Evolutionary conservation across 106 monocot species (phyloP).

Genomic region (Agapanthus africanus): DNA sequence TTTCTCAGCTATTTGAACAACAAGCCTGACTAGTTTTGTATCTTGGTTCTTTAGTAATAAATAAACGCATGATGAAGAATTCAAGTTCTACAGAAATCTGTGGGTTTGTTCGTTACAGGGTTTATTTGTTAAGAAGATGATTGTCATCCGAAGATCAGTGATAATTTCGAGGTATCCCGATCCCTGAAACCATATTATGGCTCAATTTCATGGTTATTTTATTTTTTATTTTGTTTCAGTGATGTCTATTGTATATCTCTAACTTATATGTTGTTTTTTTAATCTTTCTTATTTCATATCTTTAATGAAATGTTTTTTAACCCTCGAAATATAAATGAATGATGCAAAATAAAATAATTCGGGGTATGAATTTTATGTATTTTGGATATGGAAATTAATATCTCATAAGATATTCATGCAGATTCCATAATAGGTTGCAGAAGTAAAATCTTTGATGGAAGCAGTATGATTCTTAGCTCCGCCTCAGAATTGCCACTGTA

Average conservation of each 20-base stretch:
- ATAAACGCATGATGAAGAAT: background rate
- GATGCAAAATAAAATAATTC: too few relatives aligned
- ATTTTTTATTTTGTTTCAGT: too few relatives aligned
- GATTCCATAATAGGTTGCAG: background rate
- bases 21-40: background rate
- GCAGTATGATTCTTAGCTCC: background rate
- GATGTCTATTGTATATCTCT: too few relatives aligned
- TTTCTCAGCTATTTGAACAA: background rate
- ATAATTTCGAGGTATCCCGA: too few relatives aligned
- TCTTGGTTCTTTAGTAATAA: background rate
- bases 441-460: background rate
- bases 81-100: background rate
- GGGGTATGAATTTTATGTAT: background rate
- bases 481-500: background rate
- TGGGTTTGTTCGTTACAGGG: background rate
- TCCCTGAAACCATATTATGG: too few relatives aligned
- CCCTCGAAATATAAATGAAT: too few relatives aligned
- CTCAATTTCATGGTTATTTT: too few relatives aligned
- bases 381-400: background rate
- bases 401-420: background rate
- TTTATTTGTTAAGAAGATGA: background rate
- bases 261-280: too few relatives aligned
- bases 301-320: too few relatives aligned
- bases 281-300: too few relatives aligned
- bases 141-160: background rate